A percentile compares a stretch with the other conserved stretches of the same genome.
phyloP scores from a whole-genome alignment of 805 yeast genomes.

The Cyberlindnera americana region DNA sequence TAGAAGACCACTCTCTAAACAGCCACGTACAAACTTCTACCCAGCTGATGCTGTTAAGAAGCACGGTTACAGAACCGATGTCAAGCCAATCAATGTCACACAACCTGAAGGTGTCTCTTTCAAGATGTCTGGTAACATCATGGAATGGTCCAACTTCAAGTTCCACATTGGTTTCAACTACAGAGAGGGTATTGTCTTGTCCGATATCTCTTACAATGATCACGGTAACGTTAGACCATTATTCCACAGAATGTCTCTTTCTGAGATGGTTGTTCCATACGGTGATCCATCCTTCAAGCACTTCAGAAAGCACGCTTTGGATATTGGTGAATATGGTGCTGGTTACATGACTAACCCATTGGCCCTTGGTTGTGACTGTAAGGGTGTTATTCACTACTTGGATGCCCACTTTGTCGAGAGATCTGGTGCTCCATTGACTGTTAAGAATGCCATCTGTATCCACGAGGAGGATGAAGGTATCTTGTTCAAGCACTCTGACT shows the following conservation, averaged over 20 bases:
- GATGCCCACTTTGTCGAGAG: slow-evolving; percentile 74
- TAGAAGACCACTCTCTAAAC: slow-evolving; percentile 68
- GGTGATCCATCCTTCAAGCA: slow-evolving; percentile 79
- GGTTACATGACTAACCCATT: slow-evolving; percentile 82
- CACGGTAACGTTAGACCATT: slow-evolving; percentile 70
- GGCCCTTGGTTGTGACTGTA: slow-evolving; percentile 78
- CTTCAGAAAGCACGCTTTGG: slow-evolving; percentile 83
- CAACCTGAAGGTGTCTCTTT: slow-evolving; percentile 85
- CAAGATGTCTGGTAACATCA: slow-evolving; percentile 61
- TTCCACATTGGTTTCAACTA: slow-evolving; percentile 82
- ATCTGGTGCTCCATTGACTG: slow-evolving; percentile 64
- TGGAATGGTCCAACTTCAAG: slow-evolving; percentile 75
- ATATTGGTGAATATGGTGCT: slow-evolving; percentile 85
- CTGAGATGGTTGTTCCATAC: slow-evolving; percentile 85
- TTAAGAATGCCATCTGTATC: slow-evolving; percentile 76
- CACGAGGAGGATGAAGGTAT: slow-evolving; percentile 86
- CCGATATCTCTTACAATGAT: slow-evolving; percentile 71
- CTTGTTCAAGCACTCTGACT: slow-evolving; percentile 78
- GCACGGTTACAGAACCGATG: slow-evolving; percentile 61
- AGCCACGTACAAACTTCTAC: slow-evolving; percentile 67
- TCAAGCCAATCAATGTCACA: slow-evolving; percentile 63
- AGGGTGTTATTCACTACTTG: slow-evolving; percentile 78
- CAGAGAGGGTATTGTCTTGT: slow-evolving; percentile 79
- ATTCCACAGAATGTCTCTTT: slow-evolving; percentile 72
- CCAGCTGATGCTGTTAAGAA: slow-evolving; percentile 59